Evolutionary conservation across 208 protist species (phyloP), one percentile per base, ranked within the genome.

Genomic region (Crithidia thermophila): DNA sequence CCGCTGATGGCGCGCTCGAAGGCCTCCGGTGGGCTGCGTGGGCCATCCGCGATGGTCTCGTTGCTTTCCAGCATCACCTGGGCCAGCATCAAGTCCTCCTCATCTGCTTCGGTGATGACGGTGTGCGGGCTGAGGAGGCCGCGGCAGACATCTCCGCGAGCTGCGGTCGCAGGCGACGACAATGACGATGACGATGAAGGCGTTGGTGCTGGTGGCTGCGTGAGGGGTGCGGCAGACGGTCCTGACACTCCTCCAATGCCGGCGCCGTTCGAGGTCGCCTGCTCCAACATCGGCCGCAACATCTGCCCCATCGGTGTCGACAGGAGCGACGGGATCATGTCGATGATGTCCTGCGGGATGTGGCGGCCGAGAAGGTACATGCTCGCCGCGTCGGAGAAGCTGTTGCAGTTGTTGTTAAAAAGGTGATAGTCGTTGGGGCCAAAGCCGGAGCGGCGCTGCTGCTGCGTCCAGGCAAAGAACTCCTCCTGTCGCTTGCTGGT

Each of bases 341-440:
- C 73, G 4, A 81, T 65, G 11, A 98, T 80, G 66, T 96, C 87
- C 34, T 59, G 64, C 2, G 77, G 77, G 63, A 94, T 94, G 67
- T 85, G 74, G 14, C 61, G 52, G 8, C 53, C 49, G 2, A 95
- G 55, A n/a, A 98, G 60, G 77, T 94, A 97, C 23, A 79, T 66
- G 8, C 68, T 65, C 16, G 88, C 85, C 23, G 77, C 89, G 28
- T 97, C 86, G 3, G 96, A 92, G 53, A 98, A 98, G 77, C 97
- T 86, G 75, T 98, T 98, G 79, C 96, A 98, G 83, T 98, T 98
- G 61, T 94, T 86, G 16, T 90, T 47, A 5, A 98, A 56, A 14
- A 98, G 60, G 73, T 90, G 77, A 68, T 98, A 98, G 53, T 94
- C 83, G 51, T 92, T 77, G 49, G 83, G 80, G 16, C 87, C 84